A percentile compares a stretch with the other conserved stretches of the same genome.
phyloP scores from a whole-genome alignment of 148 eudicot species.

The Fagopyrum esculentum region DNA sequence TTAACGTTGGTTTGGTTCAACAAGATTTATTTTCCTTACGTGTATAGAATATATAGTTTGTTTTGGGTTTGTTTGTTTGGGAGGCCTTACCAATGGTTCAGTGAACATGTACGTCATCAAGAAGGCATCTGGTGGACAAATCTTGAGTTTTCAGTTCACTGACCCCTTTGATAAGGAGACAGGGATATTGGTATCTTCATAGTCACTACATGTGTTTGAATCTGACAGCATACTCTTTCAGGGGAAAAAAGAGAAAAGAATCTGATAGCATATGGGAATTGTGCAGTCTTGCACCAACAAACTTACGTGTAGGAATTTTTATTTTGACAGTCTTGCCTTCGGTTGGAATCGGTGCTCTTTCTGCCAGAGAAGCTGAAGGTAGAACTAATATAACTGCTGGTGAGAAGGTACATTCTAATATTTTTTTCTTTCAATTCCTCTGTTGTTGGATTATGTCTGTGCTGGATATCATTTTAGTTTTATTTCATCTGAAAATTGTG shows the following conservation, averaged over 20 bases:
- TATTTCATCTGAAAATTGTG: background rate
- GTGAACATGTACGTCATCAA: too few species aligned
- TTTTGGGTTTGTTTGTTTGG: too few species aligned
- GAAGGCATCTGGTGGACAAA: too few species aligned
- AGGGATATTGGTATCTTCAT: too few species aligned
- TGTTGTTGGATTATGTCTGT: background rate
- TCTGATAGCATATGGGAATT: slow-evolving; percentile 1
- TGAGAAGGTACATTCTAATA: slow-evolving; percentile 52
- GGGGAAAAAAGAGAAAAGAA: background rate
- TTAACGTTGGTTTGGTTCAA: too few species aligned
- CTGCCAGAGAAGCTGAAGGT: slow-evolving; percentile 93
- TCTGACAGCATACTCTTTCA: too few species aligned
- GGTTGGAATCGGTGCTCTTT: slow-evolving; percentile 84
- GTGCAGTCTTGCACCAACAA: background rate
- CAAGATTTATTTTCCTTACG: too few species aligned
- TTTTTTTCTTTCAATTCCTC: background rate
- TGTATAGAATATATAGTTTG: too few species aligned
- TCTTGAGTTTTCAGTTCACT: too few species aligned
- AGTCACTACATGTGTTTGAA: too few species aligned
- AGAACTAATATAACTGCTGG: slow-evolving; percentile 58
- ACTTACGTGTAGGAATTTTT: background rate
- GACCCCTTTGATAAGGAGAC: too few species aligned
- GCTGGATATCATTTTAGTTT: background rate
- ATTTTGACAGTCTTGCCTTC: slow-evolving; percentile 69
- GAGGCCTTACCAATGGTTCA: too few species aligned